These are phyloP conservation scores for Datisca glomerata DNA, from an alignment of 306 rosid genomes.

Conservation along the genomic window DNA sequence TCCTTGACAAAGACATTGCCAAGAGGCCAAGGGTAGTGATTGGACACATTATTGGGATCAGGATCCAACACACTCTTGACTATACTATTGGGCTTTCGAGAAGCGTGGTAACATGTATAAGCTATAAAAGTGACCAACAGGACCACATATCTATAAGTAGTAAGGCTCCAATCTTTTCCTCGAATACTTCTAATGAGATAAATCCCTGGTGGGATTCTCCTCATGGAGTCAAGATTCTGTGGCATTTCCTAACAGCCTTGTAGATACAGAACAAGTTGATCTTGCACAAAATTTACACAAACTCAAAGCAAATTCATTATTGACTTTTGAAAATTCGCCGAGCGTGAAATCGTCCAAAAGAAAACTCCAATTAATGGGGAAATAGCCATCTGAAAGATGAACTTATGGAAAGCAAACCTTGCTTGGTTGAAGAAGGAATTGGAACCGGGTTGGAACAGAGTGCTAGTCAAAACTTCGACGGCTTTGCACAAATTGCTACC, in stretches of 20 bases:
- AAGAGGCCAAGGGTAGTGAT: constrained; percentile 23
- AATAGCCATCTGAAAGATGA: constrained; percentile 1
- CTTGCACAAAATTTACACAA: constrained; percentile 1
- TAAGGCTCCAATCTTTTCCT: constrained; percentile 37
- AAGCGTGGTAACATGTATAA: constrained; percentile 71
- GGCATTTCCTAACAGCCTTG: constrained; percentile 8
- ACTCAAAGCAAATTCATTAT: background rate
- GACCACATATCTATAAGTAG: constrained; percentile 46
- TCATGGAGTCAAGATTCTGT: constrained; percentile 13
- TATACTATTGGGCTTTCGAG: constrained; percentile 58
- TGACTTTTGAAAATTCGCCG: background rate
- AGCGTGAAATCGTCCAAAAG: background rate
- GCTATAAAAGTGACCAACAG: constrained; percentile 53
- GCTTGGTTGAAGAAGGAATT: background rate
- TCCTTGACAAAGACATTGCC: constrained; percentile 20
- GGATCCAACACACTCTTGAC: constrained; percentile 63
- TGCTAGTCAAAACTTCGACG: background rate
- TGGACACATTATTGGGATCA: constrained; percentile 9
- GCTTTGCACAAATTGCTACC: background rate
- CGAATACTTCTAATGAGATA: constrained; percentile 27
- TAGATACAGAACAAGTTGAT: background rate
- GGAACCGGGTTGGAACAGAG: background rate
- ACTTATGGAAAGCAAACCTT: background rate
- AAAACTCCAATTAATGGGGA: background rate
- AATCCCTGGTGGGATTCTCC: constrained; percentile 52